phyloP scores from a whole-genome alignment of 805 yeast species.

The Aciculoconidium aculeatum region DNA sequence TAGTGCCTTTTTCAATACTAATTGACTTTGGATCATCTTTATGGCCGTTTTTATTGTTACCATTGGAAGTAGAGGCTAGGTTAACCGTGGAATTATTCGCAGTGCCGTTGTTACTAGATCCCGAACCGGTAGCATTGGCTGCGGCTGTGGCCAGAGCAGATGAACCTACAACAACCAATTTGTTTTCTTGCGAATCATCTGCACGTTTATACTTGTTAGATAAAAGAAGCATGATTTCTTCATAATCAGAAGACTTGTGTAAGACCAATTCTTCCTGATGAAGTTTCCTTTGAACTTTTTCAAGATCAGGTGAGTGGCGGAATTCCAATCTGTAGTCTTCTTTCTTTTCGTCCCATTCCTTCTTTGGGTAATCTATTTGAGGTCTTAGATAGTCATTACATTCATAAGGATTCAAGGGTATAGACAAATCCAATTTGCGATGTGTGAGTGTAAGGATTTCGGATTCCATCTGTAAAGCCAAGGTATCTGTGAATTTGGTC shows the following conservation, averaged over 20 bases:
- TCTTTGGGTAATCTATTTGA: slow-evolving; percentile 42
- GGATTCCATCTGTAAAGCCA: slow-evolving; percentile 80
- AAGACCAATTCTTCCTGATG: slow-evolving; percentile 38
- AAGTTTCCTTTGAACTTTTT: slow-evolving; percentile 28
- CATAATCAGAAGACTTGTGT: slow-evolving; percentile 78
- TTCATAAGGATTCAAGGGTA: slow-evolving; percentile 63
- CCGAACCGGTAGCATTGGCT: slow-evolving; percentile 9
- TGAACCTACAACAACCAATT: slow-evolving; percentile 35
- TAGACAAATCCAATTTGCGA: slow-evolving; percentile 69
- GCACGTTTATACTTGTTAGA: slow-evolving; percentile 34
- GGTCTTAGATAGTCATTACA: slow-evolving; percentile 46
- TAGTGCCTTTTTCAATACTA: slow-evolving; percentile 6
- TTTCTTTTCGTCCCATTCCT: slow-evolving; percentile 30
- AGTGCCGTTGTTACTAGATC: no score
- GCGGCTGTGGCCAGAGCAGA: slow-evolving; percentile 18
- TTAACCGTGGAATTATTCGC: no score
- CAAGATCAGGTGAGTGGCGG: slow-evolving; percentile 28
- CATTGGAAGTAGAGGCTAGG: slow-evolving; percentile 8
- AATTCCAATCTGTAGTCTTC: slow-evolving; percentile 25
- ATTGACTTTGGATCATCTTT: no score
- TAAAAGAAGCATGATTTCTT: slow-evolving; percentile 69
- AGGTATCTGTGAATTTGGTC: slow-evolving; percentile 68
- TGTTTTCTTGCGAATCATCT: slow-evolving; percentile 31
- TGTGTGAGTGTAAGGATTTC: slow-evolving; percentile 76
- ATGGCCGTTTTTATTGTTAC: slow-evolving; percentile 7